Evolutionary conservation across 148 eudicot genomes (phyloP).

Genomic region (Silene latifolia): DNA sequence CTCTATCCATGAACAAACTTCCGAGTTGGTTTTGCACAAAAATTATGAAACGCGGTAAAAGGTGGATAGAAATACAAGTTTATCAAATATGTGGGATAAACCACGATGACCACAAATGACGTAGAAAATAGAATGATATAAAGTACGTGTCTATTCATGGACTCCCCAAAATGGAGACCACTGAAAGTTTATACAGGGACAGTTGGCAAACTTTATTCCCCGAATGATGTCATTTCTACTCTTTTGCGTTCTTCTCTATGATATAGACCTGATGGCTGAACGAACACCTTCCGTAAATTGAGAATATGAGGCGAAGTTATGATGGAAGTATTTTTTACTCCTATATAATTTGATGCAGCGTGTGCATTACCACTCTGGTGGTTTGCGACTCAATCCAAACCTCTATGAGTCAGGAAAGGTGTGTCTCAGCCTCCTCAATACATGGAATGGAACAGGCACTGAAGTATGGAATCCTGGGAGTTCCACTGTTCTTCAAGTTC

Average conservation of each 20-base stretch:
- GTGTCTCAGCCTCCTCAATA: constrained; percentile 93
- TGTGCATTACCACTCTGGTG: constrained; percentile 84
- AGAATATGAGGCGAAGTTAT: background rate
- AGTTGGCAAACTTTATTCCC: background rate
- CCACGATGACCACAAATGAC: too few relatives aligned
- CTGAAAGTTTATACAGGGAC: too few relatives aligned
- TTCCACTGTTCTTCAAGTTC: constrained; percentile 91
- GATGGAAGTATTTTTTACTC: background rate
- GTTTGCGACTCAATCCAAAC: constrained; percentile 91
- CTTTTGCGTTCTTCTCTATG: background rate
- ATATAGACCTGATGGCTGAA: background rate
- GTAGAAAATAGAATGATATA: too few relatives aligned
- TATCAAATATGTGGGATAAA: too few relatives aligned
- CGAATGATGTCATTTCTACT: background rate
- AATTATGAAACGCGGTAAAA: too few relatives aligned
- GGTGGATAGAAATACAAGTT: too few relatives aligned
- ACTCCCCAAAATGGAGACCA: too few relatives aligned
- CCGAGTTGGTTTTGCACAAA: too few relatives aligned
- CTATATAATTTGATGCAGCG: constrained; percentile 37
- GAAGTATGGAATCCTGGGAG: constrained; percentile 88
- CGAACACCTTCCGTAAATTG: background rate
- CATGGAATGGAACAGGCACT: constrained; percentile 84
- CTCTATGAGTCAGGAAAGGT: constrained; percentile 97
- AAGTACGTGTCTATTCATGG: too few relatives aligned
- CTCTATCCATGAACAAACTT: too few relatives aligned